Base-by-base conservation (phyloP, 345 rosid genomes). In the Euphorbia pulcherrima region DNA sequence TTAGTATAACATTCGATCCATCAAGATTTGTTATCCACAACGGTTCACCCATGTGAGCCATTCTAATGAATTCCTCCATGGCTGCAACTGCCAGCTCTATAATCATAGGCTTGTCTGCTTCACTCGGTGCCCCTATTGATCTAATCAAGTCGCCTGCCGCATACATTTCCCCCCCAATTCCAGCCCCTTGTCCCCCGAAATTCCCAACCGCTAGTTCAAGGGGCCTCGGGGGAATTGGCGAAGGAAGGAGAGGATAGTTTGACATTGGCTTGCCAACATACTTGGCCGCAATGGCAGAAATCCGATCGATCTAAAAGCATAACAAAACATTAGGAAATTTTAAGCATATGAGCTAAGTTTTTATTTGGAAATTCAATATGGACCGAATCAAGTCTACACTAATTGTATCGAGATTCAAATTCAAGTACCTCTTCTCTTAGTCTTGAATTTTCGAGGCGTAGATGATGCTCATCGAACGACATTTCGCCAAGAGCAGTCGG, bases 391-490 rank as follows among this genome's bases (percentile, higher is more conserved):
- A n/a, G n/a, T n/a, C n/a, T n/a, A n/a, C n/a, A n/a, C n/a, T n/a
- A n/a, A n/a, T n/a, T n/a, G n/a, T n/a, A n/a, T n/a, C n/a, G n/a
- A n/a, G n/a, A n/a, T n/a, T n/a, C n/a, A n/a, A n/a, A 50, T 47
- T 20, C 30, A 3, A 17, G 14, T 63, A 94, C 99, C 96, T 94
- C 99, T 81, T 94, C 97, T 70, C 97, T 79, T 67, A 94, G 55
- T 41, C 92, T 83, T 37, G 88, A 85, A 79, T 94, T 94, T 79
- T 94, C 99, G 29, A 91, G 84, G 24, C 97, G 86, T 46, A 94
- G 69, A 72, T 94, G 97, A 67, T 94, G 99, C 74, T 94, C 99
- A 51, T 89, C 96, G 59, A 87, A 89, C 14, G 99, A 91, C 96
- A 91, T 91, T 63, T 94, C 97, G 35, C 97, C 99, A 12, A 94